Conservation (phyloP, 1,139 yeast genomes). For the Yamadazyma blattariae region DNA sequence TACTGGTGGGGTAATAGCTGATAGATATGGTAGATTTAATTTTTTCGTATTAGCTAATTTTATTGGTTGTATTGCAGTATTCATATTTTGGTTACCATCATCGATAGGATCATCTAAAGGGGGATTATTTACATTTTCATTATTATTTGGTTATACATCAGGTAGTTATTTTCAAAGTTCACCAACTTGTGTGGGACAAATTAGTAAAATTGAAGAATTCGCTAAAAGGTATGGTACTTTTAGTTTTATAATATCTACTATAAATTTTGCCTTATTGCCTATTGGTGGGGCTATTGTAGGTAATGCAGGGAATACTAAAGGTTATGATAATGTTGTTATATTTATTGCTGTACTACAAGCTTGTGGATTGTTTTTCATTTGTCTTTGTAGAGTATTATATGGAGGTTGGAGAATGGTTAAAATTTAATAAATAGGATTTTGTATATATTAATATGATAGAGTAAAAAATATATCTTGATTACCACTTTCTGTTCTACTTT, state of each 20-base stretch:
- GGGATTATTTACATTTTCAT: constrained; percentile 28
- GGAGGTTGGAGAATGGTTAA: constrained; percentile 18
- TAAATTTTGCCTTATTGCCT: constrained; percentile 24
- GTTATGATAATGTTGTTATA: constrained; percentile 24
- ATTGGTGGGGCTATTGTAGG: constrained; percentile 30
- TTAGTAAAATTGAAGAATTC: constrained; percentile 24
- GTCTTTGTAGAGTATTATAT: constrained; percentile 19
- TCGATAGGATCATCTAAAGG: constrained; percentile 23
- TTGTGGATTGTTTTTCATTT: constrained; percentile 18
- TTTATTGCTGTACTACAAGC: constrained; percentile 22
- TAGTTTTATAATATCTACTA: constrained; percentile 22
- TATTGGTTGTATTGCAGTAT: constrained; percentile 20
- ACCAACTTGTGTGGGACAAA: constrained; percentile 31
- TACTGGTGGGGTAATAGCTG: constrained; percentile 29
- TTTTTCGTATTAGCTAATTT: constrained; percentile 21
- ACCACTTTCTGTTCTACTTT: no score
- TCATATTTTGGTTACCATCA: constrained; percentile 26
- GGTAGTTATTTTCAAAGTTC: constrained; percentile 26
- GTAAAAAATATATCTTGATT: no score
- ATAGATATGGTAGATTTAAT: constrained; percentile 30
- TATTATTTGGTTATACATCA: constrained; percentile 27
- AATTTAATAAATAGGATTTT: no score
- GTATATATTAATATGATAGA: no score
- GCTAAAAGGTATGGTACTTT: constrained; percentile 27
- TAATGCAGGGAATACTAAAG: constrained; percentile 10